A percentile compares a stretch with the other conserved stretches of the same genome.
Evolutionary conservation across 176 grass and related monocot genomes (phyloP).

Genomic region (Puccinellia tenuiflora): DNA sequence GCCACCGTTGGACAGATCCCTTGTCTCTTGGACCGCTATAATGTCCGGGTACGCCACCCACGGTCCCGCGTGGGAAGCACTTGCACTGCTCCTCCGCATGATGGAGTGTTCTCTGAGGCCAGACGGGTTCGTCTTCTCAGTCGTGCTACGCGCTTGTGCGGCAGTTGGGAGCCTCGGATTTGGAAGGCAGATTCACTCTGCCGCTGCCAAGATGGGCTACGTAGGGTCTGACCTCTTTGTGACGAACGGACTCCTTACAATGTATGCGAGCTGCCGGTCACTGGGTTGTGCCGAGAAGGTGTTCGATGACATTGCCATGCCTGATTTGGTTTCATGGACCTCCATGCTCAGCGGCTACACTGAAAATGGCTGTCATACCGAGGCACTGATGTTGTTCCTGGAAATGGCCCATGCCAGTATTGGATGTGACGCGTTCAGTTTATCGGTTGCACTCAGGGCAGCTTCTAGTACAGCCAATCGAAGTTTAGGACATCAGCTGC

Average conservation of each 20-base stretch:
- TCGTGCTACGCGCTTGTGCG: slow-evolving; percentile 51
- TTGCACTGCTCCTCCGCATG: slow-evolving; percentile 43
- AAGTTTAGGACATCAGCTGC: slow-evolving; percentile 44
- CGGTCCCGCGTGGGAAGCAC: slow-evolving; percentile 41
- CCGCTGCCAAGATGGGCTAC: slow-evolving; percentile 27
- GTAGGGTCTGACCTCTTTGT: slow-evolving; percentile 42
- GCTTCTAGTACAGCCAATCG: slow-evolving; percentile 32
- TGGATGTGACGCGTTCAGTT: slow-evolving; percentile 37
- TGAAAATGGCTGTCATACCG: slow-evolving; percentile 35
- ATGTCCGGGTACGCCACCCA: slow-evolving; percentile 66
- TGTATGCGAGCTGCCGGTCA: slow-evolving; percentile 52
- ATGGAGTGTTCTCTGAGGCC: slow-evolving; percentile 22
- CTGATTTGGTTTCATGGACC: slow-evolving; percentile 65
- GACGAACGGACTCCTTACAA: slow-evolving; percentile 53
- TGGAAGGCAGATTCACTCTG: slow-evolving; percentile 45
- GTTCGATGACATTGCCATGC: slow-evolving; percentile 27
- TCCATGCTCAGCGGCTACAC: slow-evolving; percentile 62
- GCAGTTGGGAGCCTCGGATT: slow-evolving; percentile 23
- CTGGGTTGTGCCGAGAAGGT: slow-evolving; percentile 43
- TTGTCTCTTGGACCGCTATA: slow-evolving; percentile 49
- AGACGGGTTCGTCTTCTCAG: slow-evolving; percentile 66
- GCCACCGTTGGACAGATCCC: slow-evolving; percentile 12
- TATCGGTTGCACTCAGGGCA: slow-evolving; percentile 48
- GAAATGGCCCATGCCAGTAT: slow-evolving; percentile 31
- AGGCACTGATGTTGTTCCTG: slow-evolving; percentile 46